Evolutionary conservation across 1,284 basidiomycete species (phyloP).

Genomic region (Earliella scabrosa): DNA sequence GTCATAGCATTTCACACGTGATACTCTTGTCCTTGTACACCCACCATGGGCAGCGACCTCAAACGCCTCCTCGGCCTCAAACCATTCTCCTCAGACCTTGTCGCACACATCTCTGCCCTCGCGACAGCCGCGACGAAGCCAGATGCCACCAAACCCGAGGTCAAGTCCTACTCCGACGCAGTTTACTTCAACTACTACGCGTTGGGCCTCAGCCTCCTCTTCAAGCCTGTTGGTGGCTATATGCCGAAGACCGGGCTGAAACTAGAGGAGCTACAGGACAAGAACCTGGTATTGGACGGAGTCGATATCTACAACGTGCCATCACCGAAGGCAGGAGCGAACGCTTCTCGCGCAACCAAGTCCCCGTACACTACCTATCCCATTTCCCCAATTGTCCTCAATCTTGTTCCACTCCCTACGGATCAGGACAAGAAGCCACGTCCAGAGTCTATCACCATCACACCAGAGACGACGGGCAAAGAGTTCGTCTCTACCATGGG

Average conservation of each 20-base stretch:
- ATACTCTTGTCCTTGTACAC: conserved; percentile 10
- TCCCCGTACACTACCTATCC: conserved; percentile 60
- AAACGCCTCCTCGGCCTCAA: conserved; percentile 45
- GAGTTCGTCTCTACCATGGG: conserved; percentile 76
- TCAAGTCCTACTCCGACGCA: conserved; percentile 80
- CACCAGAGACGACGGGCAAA: conserved; percentile 64
- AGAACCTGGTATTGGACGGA: conserved; percentile 62
- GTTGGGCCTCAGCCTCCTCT: conserved; percentile 81
- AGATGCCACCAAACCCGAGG: conserved; percentile 48
- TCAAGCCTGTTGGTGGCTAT: conserved; percentile 63
- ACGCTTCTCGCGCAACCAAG: conserved; percentile 35
- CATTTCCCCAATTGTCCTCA: conserved; percentile 49
- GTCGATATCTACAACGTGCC: conserved; percentile 82
- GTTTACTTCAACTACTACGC: conserved; percentile 85
- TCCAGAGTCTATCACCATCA: conserved; percentile 49
- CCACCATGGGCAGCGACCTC: conserved; percentile 32
- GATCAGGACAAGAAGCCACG: conserved; percentile 43
- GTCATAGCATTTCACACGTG: conserved; percentile 22
- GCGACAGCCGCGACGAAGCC: conserved; percentile 27
- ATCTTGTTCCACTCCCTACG: conserved; percentile 41
- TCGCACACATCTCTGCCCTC: conserved; percentile 48
- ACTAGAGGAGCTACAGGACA: conserved; percentile 51
- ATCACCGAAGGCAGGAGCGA: conserved; percentile 29
- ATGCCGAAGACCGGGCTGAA: conserved; percentile 53
- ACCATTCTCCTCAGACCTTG: conserved; percentile 50